A percentile compares a stretch with the other conserved stretches of the same genome.
These are phyloP conservation scores for Stagonosporopsis rhizophila DNA, from an alignment of 2,329 filamentous ascomycete genomes.

Conservation along the genomic window DNA sequence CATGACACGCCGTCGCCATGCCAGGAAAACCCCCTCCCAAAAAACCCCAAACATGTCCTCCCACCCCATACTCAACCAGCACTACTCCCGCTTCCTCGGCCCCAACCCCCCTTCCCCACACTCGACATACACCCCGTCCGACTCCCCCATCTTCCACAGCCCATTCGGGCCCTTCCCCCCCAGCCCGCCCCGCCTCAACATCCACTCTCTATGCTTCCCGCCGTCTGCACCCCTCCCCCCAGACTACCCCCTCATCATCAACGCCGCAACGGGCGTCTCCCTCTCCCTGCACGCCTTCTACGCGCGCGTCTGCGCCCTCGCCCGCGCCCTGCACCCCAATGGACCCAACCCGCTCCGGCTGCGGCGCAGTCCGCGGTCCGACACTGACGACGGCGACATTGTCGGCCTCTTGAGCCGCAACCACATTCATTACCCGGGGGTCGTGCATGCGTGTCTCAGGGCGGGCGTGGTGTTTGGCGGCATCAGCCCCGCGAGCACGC, in stretches of 20 bases:
- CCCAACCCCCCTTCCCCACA: slow-evolving; percentile 35
- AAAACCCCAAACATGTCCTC: slow-evolving; percentile 26
- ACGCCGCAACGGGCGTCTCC: slow-evolving; percentile 33
- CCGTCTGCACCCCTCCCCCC: slow-evolving; percentile 31
- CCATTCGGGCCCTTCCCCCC: slow-evolving; percentile 40
- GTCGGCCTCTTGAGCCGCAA: slow-evolving; percentile 38
- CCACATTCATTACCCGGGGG: slow-evolving; percentile 42
- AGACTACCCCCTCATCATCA: slow-evolving; percentile 42
- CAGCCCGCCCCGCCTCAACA: slow-evolving; percentile 36
- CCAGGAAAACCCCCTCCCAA: no score
- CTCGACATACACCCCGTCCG: slow-evolving; percentile 29
- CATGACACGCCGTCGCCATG: not conserved
- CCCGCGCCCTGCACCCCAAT: slow-evolving; percentile 36
- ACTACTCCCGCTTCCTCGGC: slow-evolving; percentile 37
- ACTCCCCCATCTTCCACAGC: slow-evolving; percentile 29
- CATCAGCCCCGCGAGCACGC: slow-evolving; percentile 41
- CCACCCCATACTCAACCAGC: slow-evolving; percentile 33
- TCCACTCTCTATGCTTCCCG: slow-evolving; percentile 43
- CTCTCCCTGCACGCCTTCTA: slow-evolving; percentile 42
- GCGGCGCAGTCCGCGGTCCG: slow-evolving; percentile 28
- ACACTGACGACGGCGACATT: slow-evolving; percentile 40
- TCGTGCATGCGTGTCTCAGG: slow-evolving; percentile 42
- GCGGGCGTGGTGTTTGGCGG: slow-evolving; percentile 41
- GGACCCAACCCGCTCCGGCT: slow-evolving; percentile 37
- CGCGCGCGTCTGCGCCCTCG: slow-evolving; percentile 33